phyloP scores from a whole-genome alignment of 202 grass and related monocot species.

The Zizania palustris region DNA sequence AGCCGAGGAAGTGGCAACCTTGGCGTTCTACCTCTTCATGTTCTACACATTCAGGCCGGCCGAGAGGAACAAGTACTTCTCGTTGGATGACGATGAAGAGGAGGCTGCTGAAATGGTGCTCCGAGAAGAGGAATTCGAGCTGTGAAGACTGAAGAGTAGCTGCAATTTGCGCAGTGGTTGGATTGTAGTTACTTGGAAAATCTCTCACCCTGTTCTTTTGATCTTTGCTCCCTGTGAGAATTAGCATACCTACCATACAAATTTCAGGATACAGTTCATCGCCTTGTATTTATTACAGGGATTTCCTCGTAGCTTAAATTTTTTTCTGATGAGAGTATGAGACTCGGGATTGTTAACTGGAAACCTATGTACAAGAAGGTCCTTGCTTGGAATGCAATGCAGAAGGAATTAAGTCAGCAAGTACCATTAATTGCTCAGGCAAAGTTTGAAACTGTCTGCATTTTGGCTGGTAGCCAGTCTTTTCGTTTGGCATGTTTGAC shows the following conservation, averaged over 20 bases:
- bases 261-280: constrained; percentile 35
- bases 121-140: constrained; percentile 87
- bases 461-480: constrained; percentile 7
- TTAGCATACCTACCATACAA: constrained; percentile 38
- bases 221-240: constrained; percentile 39
- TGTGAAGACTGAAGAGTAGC: constrained; percentile 44
- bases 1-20: constrained; percentile 65
- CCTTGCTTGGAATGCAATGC: not conserved
- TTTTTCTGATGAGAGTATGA: constrained; percentile 40
- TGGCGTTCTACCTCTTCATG: constrained; percentile 89
- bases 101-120: constrained; percentile 80
- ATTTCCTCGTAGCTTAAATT: constrained; percentile 42
- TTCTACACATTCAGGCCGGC: constrained; percentile 88
- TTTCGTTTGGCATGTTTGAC: constrained; percentile 36
- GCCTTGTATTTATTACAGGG: constrained; percentile 42
- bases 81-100: constrained; percentile 80
- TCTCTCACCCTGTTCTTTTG: constrained; percentile 11
- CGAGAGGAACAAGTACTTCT: constrained; percentile 70
- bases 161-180: not conserved
- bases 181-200: not conserved
- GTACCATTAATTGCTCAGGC: not conserved
- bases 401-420: constrained; percentile 12
- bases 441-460: not conserved
- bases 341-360: constrained; percentile 29
- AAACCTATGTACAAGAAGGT: not conserved